Base-by-base conservation (phyloP, 805 yeast genomes). In the Metschnikowia corniflorae region DNA sequence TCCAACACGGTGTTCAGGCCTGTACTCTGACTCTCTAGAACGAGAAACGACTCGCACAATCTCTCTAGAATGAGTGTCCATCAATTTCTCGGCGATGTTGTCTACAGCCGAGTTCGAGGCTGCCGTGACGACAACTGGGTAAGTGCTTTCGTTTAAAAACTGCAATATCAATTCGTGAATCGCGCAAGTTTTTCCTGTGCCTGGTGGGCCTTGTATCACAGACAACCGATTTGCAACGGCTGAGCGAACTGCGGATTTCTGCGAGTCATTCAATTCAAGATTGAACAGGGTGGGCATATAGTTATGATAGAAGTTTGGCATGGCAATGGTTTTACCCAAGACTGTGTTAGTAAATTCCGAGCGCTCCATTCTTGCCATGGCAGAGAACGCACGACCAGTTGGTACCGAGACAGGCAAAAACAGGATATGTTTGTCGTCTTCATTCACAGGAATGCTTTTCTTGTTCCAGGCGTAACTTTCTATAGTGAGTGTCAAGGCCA, bases 41-140 rank as follows among this genome's bases (percentile, higher is more conserved):
- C 14, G 12, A 7, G 34, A 19, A 15, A 23, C 27, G 6, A 31
- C 12, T 13, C 34, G 26, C 16, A 26, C 19, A 44, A 82, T 93
- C n/a, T 82, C 79, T 59, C 85, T 93, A 60, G 86, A 95, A 43
- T 94, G 70, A 28, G 82, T 72, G 50, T 71, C 77, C 2, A 96
- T 93, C 23, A 89, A 65, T 51, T 87, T 83, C 7, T 71, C 72
- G 2, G 96, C 86, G 37, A 88, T 68, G 63, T 89, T 95, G 58
- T 89, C 96, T 21, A 86, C 96, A 0, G 96, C 96, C 31, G 88
- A 89, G 59, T 88, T 88, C 9, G 95, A 87, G 10, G 96, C 96
- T 3, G 96, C 96, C 68, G 95, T 86, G 2, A 88, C 96, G 26
- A 88, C 67, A 8, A 88, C 77, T 43, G 77, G 75, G 31, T 76